Evolutionary conservation across 148 eudicot species (phyloP).

Genomic region (Rhododendron kiyosumense): DNA sequence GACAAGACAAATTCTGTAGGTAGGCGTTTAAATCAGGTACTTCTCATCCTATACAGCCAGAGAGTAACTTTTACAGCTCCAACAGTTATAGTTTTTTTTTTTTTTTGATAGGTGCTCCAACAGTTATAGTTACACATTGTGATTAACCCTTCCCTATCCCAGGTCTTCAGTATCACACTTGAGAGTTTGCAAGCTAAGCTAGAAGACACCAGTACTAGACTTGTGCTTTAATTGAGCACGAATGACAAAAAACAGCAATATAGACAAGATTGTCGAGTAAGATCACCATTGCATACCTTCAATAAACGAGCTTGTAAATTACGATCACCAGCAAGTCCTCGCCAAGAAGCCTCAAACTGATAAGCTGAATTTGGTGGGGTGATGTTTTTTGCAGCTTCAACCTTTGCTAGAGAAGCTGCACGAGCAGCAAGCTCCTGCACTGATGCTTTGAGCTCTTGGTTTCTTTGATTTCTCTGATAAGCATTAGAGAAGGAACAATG

Average conservation of each 20-base stretch:
- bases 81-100: background rate
- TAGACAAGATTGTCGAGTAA: background rate
- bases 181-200: background rate
- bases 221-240: background rate
- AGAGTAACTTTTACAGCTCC: background rate
- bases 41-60: background rate
- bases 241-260: background rate
- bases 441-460: constrained; percentile 50
- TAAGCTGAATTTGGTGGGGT: constrained; percentile 79
- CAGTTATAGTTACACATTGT: background rate
- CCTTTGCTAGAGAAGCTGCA: constrained; percentile 77
- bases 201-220: background rate
- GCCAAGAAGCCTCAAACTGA: constrained; percentile 90
- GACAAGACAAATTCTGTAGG: background rate
- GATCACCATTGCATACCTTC: constrained; percentile 45
- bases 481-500: background rate
- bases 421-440: constrained; percentile 88
- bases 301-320: constrained; percentile 68
- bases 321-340: constrained; percentile 71
- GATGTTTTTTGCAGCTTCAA: constrained; percentile 78
- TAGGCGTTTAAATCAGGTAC: background rate
- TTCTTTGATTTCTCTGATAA: constrained; percentile 32
- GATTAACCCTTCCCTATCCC: background rate
- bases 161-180: background rate
- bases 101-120: background rate